Percentiles rank a stretch among this genome's conserved stretches.
phyloP scores from a whole-genome alignment of 768 basidiomycete species.

The Nidula microcarpa region DNA sequence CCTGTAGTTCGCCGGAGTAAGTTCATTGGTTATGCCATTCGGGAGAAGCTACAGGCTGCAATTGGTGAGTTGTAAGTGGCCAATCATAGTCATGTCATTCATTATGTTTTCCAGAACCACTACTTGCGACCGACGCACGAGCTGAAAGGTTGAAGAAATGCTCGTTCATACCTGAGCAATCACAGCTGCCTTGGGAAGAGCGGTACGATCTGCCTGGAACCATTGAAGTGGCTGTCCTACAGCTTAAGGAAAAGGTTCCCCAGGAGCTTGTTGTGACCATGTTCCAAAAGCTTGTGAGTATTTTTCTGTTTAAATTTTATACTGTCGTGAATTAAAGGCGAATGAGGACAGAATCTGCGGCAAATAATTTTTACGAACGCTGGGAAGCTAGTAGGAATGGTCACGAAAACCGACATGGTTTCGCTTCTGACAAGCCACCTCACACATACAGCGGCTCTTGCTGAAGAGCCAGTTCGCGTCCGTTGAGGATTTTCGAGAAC shows the following conservation, averaged over 20 bases:
- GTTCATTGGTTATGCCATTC: constrained; percentile 60
- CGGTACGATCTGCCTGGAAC: constrained; percentile 33
- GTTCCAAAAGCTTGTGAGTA: constrained; percentile 67
- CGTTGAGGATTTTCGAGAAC: too few relatives aligned
- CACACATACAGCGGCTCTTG: constrained; percentile 37
- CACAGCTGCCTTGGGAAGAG: constrained; percentile 19
- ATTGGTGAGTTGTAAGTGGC: constrained; percentile 26
- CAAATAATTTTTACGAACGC: constrained; percentile 64
- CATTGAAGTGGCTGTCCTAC: constrained; percentile 50
- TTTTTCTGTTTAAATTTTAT: not conserved
- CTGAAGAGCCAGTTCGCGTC: too few relatives aligned
- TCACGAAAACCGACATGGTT: constrained; percentile 68
- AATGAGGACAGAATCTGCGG: constrained; percentile 50
- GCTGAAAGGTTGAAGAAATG: constrained; percentile 30
- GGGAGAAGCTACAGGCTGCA: constrained; percentile 43
- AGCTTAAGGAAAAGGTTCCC: constrained; percentile 66
- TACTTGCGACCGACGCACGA: constrained; percentile 24
- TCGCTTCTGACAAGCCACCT: constrained; percentile 55
- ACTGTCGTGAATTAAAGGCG: not conserved
- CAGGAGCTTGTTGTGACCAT: constrained; percentile 69
- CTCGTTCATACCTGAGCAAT: constrained; percentile 32
- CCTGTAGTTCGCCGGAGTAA: constrained; percentile 52
- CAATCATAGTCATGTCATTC: not conserved
- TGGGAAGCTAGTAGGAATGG: constrained; percentile 60
- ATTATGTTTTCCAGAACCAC: constrained; percentile 14